Evolutionary conservation across 129 eudicot species (phyloP), one percentile per base, ranked within the genome.

Genomic region (Cynara cardunculus): DNA sequence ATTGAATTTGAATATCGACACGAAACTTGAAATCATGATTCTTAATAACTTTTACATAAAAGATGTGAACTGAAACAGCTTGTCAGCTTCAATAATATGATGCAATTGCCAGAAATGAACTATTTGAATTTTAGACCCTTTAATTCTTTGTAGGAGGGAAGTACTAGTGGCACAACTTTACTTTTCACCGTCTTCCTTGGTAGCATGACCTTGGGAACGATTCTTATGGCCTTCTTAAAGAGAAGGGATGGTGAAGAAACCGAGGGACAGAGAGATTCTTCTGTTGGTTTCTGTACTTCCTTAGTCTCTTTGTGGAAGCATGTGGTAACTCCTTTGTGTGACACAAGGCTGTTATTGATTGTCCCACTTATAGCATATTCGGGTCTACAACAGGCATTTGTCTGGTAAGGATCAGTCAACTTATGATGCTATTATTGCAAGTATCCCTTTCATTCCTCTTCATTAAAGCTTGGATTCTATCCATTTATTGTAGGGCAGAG

Each of bases 381-480:
- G 28, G 99, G 99, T 79, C 88, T 95, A 80, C 99, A 95, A 88
- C 97, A 91, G 84, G 97, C 99, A 85, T 95, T 95, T 95, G 97
- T 95, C 2, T 95, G 99, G 99, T 95, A 88, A 76, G 83, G 31
- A 35, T 61, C 13, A n/a, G 49, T 71, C 79, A 34, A 77, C 77
- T 41, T 79, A 31, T 61, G 61, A 22, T 64, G 70, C 16, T 39
- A 76, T 72, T 75, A 49, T 80, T 27, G 46, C 28, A 31, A 68
- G 31, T 67, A 9, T 44, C 71, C 73, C n/a, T 82, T 79, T 56
- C 69, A 59, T 76, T 35, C 32, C 37, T 80, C 56, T 69, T 46
- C 30, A 44, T 10, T 25, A 83, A 49, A 73, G 12, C 27, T 31
- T 39, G 49, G 27, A 68, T 24, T 44, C 13, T 78, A 41, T 78